Base-by-base conservation (phyloP, 2,329 filamentous ascomycete species). In the Hypoxylon sp. region DNA sequence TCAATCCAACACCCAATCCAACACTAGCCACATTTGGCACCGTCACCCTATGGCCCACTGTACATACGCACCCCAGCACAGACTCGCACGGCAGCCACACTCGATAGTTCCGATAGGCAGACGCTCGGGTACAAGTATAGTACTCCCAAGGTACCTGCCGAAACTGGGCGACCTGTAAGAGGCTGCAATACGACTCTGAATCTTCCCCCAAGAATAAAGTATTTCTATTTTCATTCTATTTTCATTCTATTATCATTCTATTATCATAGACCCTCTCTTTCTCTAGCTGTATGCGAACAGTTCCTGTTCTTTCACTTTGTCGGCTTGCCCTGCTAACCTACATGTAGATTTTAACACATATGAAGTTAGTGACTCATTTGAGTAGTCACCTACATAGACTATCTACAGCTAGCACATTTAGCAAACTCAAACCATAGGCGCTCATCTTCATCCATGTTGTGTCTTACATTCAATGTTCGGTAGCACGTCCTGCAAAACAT, bases 381-480 rank as follows among this genome's bases (percentile, higher is more conserved):
- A 24, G 17, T 37, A 53, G 10, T 53, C 24, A 65, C 21, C n/a
- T 48, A 65, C 24, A 17, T 48, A 42, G 35, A 8, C 15, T 56
- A 21, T 44, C 39, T 44, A 62, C 55, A 42, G 15, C 15, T 56
- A 48, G 2, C 46, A 31, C 44, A 37, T 46, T 37, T 51, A 27
- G 55, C 42, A 32, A 59, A 57, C 46, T 52, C 47, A 31, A 57
- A 42, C 21, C 47, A 65, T 56, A 32, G 46, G 65, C 47, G 60
- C 59, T 70, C 51, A 39, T 63, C 27, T 62, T 42, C 53, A 61
- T 60, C 53, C 44, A 62, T 62, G 48, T 27, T 46, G 19, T 70
- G 67, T 67, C 60, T 69, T 57, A 60, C 51, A 55, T 61, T 57
- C n/a, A n/a, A n/a, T n/a, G n/a, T n/a, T n/a, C 58, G n/a, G 24